Evolutionary conservation across 2,329 filamentous ascomycete species (phyloP).

Genomic region (Botrytis paeoniae): DNA sequence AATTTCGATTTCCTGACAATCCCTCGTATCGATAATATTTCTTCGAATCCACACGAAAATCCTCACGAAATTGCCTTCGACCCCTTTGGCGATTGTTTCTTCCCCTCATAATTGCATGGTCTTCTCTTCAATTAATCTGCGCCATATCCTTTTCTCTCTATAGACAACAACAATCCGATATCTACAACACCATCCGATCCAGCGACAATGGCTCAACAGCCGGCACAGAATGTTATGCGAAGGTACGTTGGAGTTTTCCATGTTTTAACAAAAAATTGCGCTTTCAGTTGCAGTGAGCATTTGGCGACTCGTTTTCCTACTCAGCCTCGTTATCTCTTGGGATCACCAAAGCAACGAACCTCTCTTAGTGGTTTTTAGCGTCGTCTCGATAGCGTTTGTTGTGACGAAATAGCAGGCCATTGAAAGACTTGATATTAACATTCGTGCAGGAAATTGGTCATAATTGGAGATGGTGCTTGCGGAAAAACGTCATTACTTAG

Average conservation of each 20-base stretch:
- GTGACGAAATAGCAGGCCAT: not conserved
- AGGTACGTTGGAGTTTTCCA: constrained; percentile 37
- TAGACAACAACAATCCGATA: not conserved
- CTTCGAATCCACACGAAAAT: constrained; percentile 17
- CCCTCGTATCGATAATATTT: constrained; percentile 30
- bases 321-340: constrained; percentile 8
- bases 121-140: constrained; percentile 15
- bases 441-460: constrained; percentile 78
- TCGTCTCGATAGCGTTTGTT: not conserved
- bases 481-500: constrained; percentile 97
- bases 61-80: constrained; percentile 3
- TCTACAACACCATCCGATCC: constrained; percentile 19
- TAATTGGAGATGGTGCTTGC: constrained; percentile 95
- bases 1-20: constrained; percentile 13
- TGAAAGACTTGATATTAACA: constrained; percentile 5
- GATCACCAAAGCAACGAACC: not conserved
- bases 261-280: not conserved
- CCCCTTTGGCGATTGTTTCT: constrained; percentile 9
- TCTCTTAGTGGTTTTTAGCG: constrained; percentile 12
- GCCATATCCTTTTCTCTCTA: constrained; percentile 12
- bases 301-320: not conserved
- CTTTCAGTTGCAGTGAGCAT: not conserved
- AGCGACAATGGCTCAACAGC: constrained; percentile 37
- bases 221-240: constrained; percentile 45
- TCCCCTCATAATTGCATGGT: constrained; percentile 31